Evolutionary conservation across 768 basidiomycete genomes (phyloP), one percentile per base, ranked within the genome.

Genomic region (Mycena rosella): DNA sequence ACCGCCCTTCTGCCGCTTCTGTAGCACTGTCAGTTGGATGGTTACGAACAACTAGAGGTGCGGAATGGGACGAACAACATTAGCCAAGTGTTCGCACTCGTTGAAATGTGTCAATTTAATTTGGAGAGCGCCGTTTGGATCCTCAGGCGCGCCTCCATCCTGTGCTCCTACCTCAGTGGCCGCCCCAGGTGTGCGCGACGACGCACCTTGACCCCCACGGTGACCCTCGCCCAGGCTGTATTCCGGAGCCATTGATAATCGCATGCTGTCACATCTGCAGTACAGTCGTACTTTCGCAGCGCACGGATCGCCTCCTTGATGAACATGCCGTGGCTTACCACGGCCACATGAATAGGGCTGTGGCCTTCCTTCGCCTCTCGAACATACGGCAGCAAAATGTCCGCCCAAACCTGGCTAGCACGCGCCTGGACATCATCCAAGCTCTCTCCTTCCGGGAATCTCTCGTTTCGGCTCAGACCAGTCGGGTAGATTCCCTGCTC

Each of bases 321-420:
- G 76, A 89, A 89, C 24, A 92, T 71, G 0, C 94, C 92, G 76
- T 95, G 93, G 77, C 92, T 93, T 52, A 93, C 88, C 42, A 94
- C 72, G 1, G 88, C 91, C 27, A 94, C 75, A 67, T 89, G 86
- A 5, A 84, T 69, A 36, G 78, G 73, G 63, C 65, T 77, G 4
- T 44, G 20, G 38, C 80, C 79, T n/a, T 79, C 76, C 60, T 79
- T 74, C 27, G 77, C 83, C 24, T 82, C 73, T 75, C 76, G 68
- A n/a, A 93, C 77, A 70, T 90, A 84, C 5, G 89, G 86, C 71
- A 91, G 72, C 11, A 93, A 73, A 20, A 90, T 73, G 6, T 88
- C 81, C 13, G 85, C 75, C 30, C 93, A 78, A 18, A 81, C 84
- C 40, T 77, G 75, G 34, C 83, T 80, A 1, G 91, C 91, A 9